Evolutionary conservation across 805 yeast species (phyloP).

Genomic region (Monosporozyma servazzii): DNA sequence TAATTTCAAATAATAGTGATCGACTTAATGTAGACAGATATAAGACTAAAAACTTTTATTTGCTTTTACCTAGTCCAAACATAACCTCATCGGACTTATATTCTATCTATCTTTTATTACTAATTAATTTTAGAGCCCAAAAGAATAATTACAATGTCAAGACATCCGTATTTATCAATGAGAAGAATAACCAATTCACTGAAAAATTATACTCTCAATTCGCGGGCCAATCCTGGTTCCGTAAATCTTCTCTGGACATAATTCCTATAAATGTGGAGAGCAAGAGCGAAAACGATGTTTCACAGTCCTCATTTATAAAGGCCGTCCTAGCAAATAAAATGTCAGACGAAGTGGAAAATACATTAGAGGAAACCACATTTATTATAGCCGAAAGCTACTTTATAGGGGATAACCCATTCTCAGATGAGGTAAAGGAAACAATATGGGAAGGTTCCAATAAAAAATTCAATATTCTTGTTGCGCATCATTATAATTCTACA

Average conservation of each 20-base stretch:
- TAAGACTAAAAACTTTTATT: conserved; percentile 13
- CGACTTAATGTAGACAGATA: conserved; percentile 16
- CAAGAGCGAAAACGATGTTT: conserved; percentile 4
- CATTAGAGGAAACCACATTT: conserved; percentile 22
- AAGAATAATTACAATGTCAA: conserved; percentile 9
- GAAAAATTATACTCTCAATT: conserved; percentile 12
- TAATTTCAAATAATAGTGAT: conserved; percentile 21
- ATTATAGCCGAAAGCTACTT: conserved; percentile 20
- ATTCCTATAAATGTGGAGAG: conserved; percentile 7
- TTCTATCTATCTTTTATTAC: conserved; percentile 18
- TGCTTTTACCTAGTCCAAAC: conserved; percentile 20
- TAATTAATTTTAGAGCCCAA: conserved; percentile 14
- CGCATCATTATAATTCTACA: conserved; percentile 11
- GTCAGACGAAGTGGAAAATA: conserved; percentile 3
- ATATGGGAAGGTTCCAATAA: conserved; percentile 18
- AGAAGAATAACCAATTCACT: conserved; percentile 11
- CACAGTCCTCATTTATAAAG: conserved; percentile 12
- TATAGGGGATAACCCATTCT: conserved; percentile 14
- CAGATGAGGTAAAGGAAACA: conserved; percentile 14
- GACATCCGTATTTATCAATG: conserved; percentile 16
- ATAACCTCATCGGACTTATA: conserved; percentile 24
- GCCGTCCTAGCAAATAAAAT: conserved; percentile 11
- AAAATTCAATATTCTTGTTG: conserved; percentile 18
- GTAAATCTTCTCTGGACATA: conserved; percentile 11
- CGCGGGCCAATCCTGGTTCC: conserved; percentile 14